Conservation (phyloP, 305 asterid species). For the Salvia sclarea region DNA sequence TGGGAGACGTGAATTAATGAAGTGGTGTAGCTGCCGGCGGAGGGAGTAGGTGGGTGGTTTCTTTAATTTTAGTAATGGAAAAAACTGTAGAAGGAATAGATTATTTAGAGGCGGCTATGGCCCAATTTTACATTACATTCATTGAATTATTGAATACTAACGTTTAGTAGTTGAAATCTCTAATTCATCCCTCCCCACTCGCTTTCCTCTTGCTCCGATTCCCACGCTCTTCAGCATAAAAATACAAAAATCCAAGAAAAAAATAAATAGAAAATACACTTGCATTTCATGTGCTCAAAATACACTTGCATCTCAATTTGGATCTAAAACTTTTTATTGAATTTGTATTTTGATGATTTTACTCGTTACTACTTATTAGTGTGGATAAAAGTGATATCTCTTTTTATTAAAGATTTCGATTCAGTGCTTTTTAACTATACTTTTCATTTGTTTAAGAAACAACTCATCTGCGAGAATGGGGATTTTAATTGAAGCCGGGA, state of each 20-base stretch:
- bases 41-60: slow-evolving; percentile 35
- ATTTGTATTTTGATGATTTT: too few relatives aligned
- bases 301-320: too few relatives aligned
- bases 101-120: slow-evolving; percentile 45
- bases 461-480: too few relatives aligned
- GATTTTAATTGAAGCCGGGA: too few relatives aligned
- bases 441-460: too few relatives aligned
- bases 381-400: too few relatives aligned
- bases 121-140: slow-evolving; percentile 18
- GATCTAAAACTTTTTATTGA: too few relatives aligned
- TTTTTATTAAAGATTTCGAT: too few relatives aligned
- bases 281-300: slow-evolving; percentile 5
- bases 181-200: slow-evolving; percentile 26
- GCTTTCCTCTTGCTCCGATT: slow-evolving; percentile 23
- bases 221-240: slow-evolving; percentile 29
- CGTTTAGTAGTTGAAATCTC: slow-evolving; percentile 28
- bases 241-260: neutral
- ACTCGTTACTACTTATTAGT: too few relatives aligned
- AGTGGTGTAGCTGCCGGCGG: slow-evolving; percentile 33
- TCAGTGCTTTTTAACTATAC: too few relatives aligned
- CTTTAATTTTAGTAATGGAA: neutral
- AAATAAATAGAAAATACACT: neutral
- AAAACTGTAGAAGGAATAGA: slow-evolving; percentile 11
- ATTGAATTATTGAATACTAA: slow-evolving; percentile 38
- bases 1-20: neutral